phyloP scores from a whole-genome alignment of 352 stramenopile species.

The Pythium volutum region DNA sequence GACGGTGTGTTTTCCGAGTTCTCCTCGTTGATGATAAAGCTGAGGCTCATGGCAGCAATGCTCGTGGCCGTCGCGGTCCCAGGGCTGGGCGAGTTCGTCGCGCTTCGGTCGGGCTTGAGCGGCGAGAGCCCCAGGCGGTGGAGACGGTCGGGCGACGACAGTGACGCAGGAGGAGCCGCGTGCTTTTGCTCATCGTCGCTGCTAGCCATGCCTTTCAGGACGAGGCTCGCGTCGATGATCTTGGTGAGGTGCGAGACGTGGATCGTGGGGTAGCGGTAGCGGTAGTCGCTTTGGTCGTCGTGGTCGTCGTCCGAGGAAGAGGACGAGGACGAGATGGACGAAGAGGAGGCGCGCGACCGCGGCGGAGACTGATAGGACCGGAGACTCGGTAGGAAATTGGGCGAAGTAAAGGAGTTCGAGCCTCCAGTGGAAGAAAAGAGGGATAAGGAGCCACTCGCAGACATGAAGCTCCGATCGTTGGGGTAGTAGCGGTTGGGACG shows the following conservation, averaged over 20 bases:
- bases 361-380: constrained; percentile 36
- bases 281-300: constrained; percentile 10
- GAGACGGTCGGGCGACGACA: constrained; percentile 11
- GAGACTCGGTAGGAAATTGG: constrained; percentile 14
- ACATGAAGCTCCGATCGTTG: constrained; percentile 34
- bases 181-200: constrained; percentile 37
- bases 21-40: constrained; percentile 77
- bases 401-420: constrained; percentile 33
- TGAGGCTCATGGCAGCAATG: constrained; percentile 79
- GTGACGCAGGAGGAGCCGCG: constrained; percentile 11
- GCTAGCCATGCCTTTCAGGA: constrained; percentile 39
- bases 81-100: constrained; percentile 21
- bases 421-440: constrained; percentile 32
- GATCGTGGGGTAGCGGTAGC: constrained; percentile 31
- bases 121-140: constrained; percentile 13
- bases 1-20: constrained; percentile 30
- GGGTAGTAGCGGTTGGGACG: constrained; percentile 11
- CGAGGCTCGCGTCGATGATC: constrained; percentile 39
- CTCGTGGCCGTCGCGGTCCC: constrained; percentile 36
- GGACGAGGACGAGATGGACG: constrained; percentile 4
- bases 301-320: constrained; percentile 7
- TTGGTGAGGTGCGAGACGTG: constrained; percentile 36
- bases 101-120: constrained; percentile 13
- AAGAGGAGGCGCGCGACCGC: constrained; percentile 7
- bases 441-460: constrained; percentile 36